phyloP scores from a whole-genome alignment of 2,329 filamentous ascomycete genomes.

The Colletotrichum agaves region DNA sequence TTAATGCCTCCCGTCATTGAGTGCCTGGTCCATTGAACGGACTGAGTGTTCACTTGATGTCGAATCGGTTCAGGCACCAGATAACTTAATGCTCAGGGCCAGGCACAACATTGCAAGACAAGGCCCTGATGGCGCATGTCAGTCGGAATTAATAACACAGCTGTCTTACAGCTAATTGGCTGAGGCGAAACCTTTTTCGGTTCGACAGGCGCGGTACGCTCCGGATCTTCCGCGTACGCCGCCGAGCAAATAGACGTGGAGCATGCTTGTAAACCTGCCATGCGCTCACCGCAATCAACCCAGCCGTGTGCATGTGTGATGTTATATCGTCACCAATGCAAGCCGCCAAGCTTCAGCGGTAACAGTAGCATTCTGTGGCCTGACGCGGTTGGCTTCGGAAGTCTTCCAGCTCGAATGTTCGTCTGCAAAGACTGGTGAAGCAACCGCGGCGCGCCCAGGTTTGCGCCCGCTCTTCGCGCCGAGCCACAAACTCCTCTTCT shows the following conservation, averaged over 20 bases:
- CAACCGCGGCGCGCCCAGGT: constrained; percentile 56
- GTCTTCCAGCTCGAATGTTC: constrained; percentile 60
- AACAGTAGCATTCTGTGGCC: constrained; percentile 49
- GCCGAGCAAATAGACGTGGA: no score
- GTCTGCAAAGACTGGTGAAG: constrained; percentile 63
- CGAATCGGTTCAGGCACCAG: constrained; percentile 1
- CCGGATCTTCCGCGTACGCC: no score
- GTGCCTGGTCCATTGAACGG: neutral
- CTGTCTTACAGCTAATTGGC: no score
- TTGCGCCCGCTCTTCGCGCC: constrained; percentile 53
- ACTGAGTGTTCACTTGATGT: neutral
- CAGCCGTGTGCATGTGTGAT: no score
- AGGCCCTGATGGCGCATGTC: no score
- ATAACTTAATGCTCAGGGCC: no score
- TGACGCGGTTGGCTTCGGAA: constrained; percentile 49
- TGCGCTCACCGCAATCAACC: no score
- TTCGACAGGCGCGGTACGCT: no score
- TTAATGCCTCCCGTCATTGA: neutral
- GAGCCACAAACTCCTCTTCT: constrained; percentile 56
- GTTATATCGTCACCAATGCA: constrained; percentile 61
- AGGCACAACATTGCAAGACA: no score
- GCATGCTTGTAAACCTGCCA: no score
- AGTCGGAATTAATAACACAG: no score
- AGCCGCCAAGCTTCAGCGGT: constrained; percentile 44
- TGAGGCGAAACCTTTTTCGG: no score